Conservation (phyloP, 805 yeast genomes). For the Nakazawaea sp. region DNA sequence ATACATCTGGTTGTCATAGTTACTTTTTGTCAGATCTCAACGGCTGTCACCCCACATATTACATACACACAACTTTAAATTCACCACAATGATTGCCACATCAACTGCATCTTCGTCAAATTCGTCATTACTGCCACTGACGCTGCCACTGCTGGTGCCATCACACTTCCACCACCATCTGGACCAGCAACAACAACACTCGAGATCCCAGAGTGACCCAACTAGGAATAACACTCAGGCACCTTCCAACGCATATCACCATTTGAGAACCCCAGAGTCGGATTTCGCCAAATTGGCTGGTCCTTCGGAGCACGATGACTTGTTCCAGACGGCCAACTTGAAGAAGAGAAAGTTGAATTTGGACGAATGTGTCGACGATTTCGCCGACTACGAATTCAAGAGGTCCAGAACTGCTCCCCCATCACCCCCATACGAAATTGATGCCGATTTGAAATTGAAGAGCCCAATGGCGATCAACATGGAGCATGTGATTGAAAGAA, state of each 20-base stretch:
- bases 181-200: constrained; percentile 12
- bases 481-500: constrained; percentile 13
- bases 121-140: no score
- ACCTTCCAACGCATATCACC: not conserved
- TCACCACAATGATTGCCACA: no score
- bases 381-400: constrained; percentile 15
- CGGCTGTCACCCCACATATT: no score
- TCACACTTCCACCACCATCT: constrained; percentile 2
- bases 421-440: constrained; percentile 24
- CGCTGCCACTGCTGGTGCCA: not conserved
- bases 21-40: no score
- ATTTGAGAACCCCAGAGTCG: constrained; percentile 9
- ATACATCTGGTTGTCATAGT: no score
- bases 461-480: constrained; percentile 7
- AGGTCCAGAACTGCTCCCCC: constrained; percentile 42
- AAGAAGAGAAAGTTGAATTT: constrained; percentile 5
- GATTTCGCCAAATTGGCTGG: constrained; percentile 6
- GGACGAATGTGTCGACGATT: not conserved
- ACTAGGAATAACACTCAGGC: constrained; percentile 2
- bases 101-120: no score
- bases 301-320: not conserved
- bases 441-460: constrained; percentile 6
- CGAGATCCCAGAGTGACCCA: constrained; percentile 26
- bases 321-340: not conserved
- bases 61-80: no score